These are phyloP conservation scores for Aegilops speltoides DNA, from an alignment of 176 grass and related monocot genomes.

Conservation along the genomic window DNA sequence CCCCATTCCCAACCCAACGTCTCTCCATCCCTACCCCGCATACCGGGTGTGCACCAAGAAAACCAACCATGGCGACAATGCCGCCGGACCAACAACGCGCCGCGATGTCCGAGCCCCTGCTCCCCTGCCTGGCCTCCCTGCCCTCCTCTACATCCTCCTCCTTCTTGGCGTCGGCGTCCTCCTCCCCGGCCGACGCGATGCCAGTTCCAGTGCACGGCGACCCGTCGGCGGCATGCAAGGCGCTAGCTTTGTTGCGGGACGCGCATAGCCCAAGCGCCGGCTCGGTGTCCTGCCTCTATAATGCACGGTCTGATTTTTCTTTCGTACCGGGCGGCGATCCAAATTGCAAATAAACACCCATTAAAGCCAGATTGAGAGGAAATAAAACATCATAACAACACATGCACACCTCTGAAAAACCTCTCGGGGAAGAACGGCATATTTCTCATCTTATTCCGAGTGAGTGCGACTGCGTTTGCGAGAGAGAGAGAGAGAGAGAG, in stretches of 20 bases:
- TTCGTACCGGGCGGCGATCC: no score
- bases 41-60: not conserved
- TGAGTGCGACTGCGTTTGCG: no score
- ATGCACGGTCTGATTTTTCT: no score
- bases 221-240: constrained; percentile 35
- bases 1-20: not conserved
- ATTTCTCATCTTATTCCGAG: no score
- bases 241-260: constrained; percentile 55
- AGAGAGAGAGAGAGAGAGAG: no score
- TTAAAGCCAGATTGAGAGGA: no score
- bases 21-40: not conserved
- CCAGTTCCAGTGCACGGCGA: not conserved
- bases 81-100: constrained; percentile 20
- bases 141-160: not conserved
- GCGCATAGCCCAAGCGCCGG: constrained; percentile 22
- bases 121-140: not conserved
- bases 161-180: not conserved
- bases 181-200: not conserved
- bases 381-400: no score
- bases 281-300: constrained; percentile 47
- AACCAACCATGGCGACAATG: constrained; percentile 17
- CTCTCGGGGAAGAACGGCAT: no score
- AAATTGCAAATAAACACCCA: no score
- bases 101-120: constrained; percentile 31
- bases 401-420: no score